Evolutionary conservation across 495 filamentous ascomycete genomes (phyloP), one percentile per base, ranked within the genome.

Genomic region (Aspergillus incahuasiensis): DNA sequence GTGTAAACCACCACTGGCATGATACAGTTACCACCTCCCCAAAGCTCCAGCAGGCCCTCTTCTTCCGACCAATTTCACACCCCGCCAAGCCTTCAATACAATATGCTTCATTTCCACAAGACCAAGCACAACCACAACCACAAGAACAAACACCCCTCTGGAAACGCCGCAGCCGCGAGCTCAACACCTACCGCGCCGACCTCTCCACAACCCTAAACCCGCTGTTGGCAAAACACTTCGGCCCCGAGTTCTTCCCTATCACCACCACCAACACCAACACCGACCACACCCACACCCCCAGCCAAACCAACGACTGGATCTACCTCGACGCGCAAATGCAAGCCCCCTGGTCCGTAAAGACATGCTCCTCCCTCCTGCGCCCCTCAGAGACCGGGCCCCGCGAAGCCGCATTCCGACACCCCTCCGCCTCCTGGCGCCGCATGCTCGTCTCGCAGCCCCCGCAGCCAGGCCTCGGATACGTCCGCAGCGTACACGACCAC

Each of bases 1-100:
- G 48, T 3, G 48, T 60, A 5, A 63, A 52, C 39, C 57, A 21
- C 5, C 9, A 5, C 39, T 66, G 58, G 63, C 22, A 39, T 0
- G 11, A 19, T 18, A 50, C 60, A 5, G 57, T 63, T 25, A 32
- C 42, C 6, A n/a, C 32, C 19, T 66, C 63, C 3, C 42, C 48
- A 11, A 41, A 25, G 0, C 21, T 66, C 16, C 63, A 66, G 13
- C 32, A 35, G 9, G 12, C 32, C 32, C 32, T 35, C 32, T 35
- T 35, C 32, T 35, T 35, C 32, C 6, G 32, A 6, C 32, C 32
- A 15, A 35, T 35, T 15, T 9, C 32, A 5, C 32, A 9, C 4
- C 32, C 32, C 32, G 32, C 32, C 32, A 35, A 15, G 12, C 32
- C 32, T 2, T 12, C 32, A 15, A 35, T 9, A 35, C 32, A 35